Evolutionary conservation across 1,139 yeast genomes (phyloP), one percentile per base, ranked within the genome.

Genomic region (Geotrichum macrosporum): DNA sequence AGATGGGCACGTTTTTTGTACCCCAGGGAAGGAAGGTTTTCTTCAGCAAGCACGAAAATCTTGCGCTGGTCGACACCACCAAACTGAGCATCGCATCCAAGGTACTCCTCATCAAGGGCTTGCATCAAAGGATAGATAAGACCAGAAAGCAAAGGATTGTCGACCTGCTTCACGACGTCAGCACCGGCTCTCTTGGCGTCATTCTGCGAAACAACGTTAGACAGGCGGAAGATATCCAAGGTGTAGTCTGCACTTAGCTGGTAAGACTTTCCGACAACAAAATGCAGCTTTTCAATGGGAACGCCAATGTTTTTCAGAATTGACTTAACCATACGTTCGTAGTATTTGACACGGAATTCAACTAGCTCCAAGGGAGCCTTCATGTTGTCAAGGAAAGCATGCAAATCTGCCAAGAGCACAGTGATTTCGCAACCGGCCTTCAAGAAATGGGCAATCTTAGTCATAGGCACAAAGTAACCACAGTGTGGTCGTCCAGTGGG

Each of bases 111-210:
- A 67, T 94, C 99, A 53, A 94, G 76, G 2, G 97, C 96, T 71
- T 94, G 99, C 98, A 94, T 92, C 63, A 94, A 78, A 47, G 99
- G 99, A 69, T 94, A 94, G 59, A 94, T 86, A 66, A 94, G 77
- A 4, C 98, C 98, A 29, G 94, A 82, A 54, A 94, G 77, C 56
- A 89, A 76, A 30, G 98, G 98, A 67, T 88, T 88, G 38, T 87
- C 81, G 46, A 89, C 96, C 71, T 94, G 98, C 68, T 94, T 94
- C 54, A 94, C 99, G 50, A 94, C 99, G 68, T 94, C 99, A 12
- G 99, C 98, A 64, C 99, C 99, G 1, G 99, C 99, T 67, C 98
- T 81, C 72, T 87, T 87, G 56, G 97, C 96, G 63, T 89, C 97
- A 64, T 92, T 89, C 69, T 86, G 96, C 20, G 95, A 81, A 24